Conservation (phyloP, 805 yeast genomes). For the Cyberlindnera veronae region DNA sequence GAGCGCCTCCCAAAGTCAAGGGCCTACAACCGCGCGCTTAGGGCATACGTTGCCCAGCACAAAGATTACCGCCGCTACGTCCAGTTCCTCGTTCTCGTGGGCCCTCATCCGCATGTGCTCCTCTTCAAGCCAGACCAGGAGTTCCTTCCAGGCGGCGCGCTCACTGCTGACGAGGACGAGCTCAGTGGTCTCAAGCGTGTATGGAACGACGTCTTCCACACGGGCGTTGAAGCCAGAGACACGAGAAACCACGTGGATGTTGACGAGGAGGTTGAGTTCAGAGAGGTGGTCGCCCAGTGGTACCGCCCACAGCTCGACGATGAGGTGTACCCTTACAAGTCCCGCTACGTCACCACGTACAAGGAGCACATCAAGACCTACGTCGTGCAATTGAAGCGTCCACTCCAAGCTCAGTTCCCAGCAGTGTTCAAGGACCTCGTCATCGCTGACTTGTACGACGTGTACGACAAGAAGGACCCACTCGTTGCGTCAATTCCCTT, state of each 20-base stretch:
- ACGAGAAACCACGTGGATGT: neutral
- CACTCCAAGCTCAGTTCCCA: constrained; percentile 5
- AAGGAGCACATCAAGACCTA: constrained; percentile 16
- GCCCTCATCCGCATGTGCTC: constrained; percentile 13
- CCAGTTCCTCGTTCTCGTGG: constrained; percentile 16
- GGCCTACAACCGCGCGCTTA: constrained; percentile 6
- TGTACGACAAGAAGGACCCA: constrained; percentile 19
- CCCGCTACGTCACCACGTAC: constrained; percentile 6
- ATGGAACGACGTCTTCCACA: constrained; percentile 14
- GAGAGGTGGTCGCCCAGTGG: constrained; percentile 13
- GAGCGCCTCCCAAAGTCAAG: constrained; percentile 5
- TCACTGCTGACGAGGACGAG: constrained; percentile 16
- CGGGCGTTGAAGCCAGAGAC: too few relatives aligned
- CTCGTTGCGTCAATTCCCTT: constrained; percentile 30
- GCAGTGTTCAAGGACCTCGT: constrained; percentile 5
- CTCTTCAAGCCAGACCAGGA: constrained; percentile 8
- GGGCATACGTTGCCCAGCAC: constrained; percentile 4
- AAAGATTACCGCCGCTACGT: constrained; percentile 12
- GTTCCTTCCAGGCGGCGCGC: constrained; percentile 15
- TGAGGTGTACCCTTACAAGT: constrained; percentile 17
- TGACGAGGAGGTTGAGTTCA: constrained; percentile 8
- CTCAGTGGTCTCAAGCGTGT: constrained; percentile 10
- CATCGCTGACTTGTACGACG: constrained; percentile 10
- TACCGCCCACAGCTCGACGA: constrained; percentile 18
- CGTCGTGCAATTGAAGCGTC: constrained; percentile 9